phyloP scores from a whole-genome alignment of 1,139 yeast genomes.

The Kurtzmaniella quercitrusa region DNA sequence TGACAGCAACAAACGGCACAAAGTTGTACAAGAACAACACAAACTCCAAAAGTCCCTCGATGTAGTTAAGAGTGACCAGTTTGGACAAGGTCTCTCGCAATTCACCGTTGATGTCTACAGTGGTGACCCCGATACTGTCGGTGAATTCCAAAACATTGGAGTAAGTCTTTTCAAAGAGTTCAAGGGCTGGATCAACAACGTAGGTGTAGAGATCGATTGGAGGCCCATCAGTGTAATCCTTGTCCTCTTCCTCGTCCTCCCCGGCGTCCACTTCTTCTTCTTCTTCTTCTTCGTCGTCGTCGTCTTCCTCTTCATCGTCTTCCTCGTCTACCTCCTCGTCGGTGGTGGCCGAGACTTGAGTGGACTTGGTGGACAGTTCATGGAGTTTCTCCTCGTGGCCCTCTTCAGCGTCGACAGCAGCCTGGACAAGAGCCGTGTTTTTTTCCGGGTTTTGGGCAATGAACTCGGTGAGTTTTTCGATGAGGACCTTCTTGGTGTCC shows the following conservation, averaged over 20 bases:
- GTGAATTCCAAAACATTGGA: conserved; percentile 31
- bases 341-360: conserved; percentile 4
- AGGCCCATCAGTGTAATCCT: conserved; percentile 34
- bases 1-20: conserved; percentile 36
- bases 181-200: conserved; percentile 36
- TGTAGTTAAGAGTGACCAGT: conserved; percentile 42
- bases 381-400: conserved; percentile 7
- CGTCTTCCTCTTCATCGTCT: conserved; percentile 23
- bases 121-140: conserved; percentile 37
- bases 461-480: conserved; percentile 38
- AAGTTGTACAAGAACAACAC: conserved; percentile 29
- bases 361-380: conserved; percentile 2
- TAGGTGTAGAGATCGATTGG: conserved; percentile 39
- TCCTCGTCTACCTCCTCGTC: conserved; percentile 24
- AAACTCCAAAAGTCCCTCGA: conserved; percentile 38
- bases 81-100: conserved; percentile 48
- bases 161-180: conserved; percentile 23
- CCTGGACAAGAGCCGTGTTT: conserved; percentile 28
- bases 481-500: conserved; percentile 41
- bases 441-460: conserved; percentile 34
- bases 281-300: conserved; percentile 18
- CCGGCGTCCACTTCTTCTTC: conserved; percentile 20
- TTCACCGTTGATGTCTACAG: conserved; percentile 38
- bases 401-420: conserved; percentile 12
- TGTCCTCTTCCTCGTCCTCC: conserved; percentile 24